Evolutionary conservation across 2,329 filamentous ascomycete genomes (phyloP).

Genomic region (Fusarium piperis): DNA sequence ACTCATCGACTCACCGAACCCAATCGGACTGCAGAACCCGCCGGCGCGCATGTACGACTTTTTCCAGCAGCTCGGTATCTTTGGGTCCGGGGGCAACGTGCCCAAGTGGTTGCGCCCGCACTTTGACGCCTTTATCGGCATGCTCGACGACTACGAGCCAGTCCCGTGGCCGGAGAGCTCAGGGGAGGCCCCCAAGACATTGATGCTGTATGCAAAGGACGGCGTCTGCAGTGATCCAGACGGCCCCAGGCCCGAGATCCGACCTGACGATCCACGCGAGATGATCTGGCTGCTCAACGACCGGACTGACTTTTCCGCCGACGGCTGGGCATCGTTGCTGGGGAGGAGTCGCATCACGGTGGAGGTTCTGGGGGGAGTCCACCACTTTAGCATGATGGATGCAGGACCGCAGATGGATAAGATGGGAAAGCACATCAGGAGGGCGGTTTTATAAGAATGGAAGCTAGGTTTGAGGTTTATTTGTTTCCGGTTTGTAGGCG

Average conservation of each 20-base stretch:
- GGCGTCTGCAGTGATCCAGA: conserved; percentile 76
- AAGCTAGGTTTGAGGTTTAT: not conserved
- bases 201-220: conserved; percentile 77
- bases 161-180: conserved; percentile 64
- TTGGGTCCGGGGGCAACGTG: conserved; percentile 72
- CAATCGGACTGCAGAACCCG: conserved; percentile 73
- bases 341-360: conserved; percentile 15
- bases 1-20: conserved; percentile 73
- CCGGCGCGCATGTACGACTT: conserved; percentile 72
- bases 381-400: conserved; percentile 39
- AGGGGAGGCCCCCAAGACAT: conserved; percentile 67
- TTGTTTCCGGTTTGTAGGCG: not conserved
- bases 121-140: conserved; percentile 74
- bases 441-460: not conserved
- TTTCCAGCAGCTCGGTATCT: conserved; percentile 76
- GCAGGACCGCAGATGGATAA: conserved; percentile 28
- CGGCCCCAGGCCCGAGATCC: conserved; percentile 63
- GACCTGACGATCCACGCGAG: conserved; percentile 62
- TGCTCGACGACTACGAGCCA: conserved; percentile 75
- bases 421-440: conserved; percentile 20
- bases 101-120: conserved; percentile 80
- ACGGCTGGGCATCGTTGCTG: conserved; percentile 38
- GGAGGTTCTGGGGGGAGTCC: conserved; percentile 20
- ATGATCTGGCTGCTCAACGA: conserved; percentile 79
- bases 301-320: conserved; percentile 68